Evolutionary conservation across 2,329 filamentous ascomycete species (phyloP), one percentile per base, ranked within the genome.

Genomic region (Polychaeton citri): DNA sequence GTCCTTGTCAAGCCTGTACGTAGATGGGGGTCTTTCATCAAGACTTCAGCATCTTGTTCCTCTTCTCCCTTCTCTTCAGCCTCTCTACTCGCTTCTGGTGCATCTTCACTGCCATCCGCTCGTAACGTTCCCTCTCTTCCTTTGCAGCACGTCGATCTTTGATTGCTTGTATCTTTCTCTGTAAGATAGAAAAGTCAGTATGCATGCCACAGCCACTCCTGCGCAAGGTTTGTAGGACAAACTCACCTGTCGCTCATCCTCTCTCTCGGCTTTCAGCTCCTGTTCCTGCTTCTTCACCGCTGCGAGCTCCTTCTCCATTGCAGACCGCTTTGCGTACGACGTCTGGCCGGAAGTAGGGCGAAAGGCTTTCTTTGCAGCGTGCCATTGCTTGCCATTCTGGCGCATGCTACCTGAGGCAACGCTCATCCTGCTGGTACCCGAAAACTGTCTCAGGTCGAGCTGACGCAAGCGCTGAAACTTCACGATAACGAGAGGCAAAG

Each of bases 311-410:
- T 77, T 73, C 35, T 85, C 75, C 42, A 78, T 71, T 48, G 79
- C 77, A 32, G 74, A 65, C 36, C 88, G 78, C 60, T 85, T 80
- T 47, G 79, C 77, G 58, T 81, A 96, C 1, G 84, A 76, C 2
- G 75, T 82, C 48, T 86, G 71, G 18, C 87, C 85, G 7, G 81
- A 71, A 10, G 67, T 76, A 3, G 84, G 88, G 26, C 90, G 79
- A 61, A 96, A 96, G 1, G 90, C 76, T 43, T 79, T 82, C 58
- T 86, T 88, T 19, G 73, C 69, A 36, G 71, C 68, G 57, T 92
- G 86, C 90, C 90, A 98, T 66, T 93, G 83, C 66, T 96, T 95
- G 57, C 90, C 90, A 66, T 93, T 94, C 60, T 80, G 81, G 50
- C 84, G 81, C 72, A 90, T 79, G 44, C 84, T 59, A 62, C 24